Evolutionary conservation across 2,329 filamentous ascomycete species (phyloP).

Genomic region (Pyricularia sp.): DNA sequence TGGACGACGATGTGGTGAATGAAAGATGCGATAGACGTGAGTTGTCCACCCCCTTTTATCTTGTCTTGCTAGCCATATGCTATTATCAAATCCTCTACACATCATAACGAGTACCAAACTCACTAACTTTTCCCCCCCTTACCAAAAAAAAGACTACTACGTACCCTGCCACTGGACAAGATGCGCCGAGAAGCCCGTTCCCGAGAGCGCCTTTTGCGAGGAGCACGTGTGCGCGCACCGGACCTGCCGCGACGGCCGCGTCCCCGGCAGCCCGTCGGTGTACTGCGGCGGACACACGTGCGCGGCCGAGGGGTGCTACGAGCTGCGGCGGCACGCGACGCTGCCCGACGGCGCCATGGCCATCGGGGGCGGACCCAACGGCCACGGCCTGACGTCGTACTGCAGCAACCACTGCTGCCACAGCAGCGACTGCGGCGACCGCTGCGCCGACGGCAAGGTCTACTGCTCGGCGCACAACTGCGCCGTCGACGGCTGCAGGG

Average conservation of each 20-base stretch:
- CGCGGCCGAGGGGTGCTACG: not conserved
- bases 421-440: not conserved
- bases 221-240: conserved; percentile 8
- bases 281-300: conserved; percentile 3
- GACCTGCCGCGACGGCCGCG: conserved; percentile 6
- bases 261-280: conserved; percentile 2
- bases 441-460: not conserved
- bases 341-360: not conserved
- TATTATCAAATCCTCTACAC: not conserved
- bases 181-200: conserved; percentile 4
- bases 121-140: not conserved
- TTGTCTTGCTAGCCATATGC: not conserved
- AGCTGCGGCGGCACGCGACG: not conserved
- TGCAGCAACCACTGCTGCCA: conserved; percentile 1
- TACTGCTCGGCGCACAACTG: conserved; percentile 15
- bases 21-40: conserved; percentile 1
- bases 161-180: conserved; percentile 4
- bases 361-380: not conserved
- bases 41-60: not conserved
- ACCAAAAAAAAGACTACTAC: conserved; percentile 6
- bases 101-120: not conserved
- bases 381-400: not conserved
- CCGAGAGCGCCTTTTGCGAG: conserved; percentile 4
- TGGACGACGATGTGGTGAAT: not conserved
- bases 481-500: conserved; percentile 9